Evolutionary conservation across 805 yeast species (phyloP).

Genomic region (Millerozyma acaciae): DNA sequence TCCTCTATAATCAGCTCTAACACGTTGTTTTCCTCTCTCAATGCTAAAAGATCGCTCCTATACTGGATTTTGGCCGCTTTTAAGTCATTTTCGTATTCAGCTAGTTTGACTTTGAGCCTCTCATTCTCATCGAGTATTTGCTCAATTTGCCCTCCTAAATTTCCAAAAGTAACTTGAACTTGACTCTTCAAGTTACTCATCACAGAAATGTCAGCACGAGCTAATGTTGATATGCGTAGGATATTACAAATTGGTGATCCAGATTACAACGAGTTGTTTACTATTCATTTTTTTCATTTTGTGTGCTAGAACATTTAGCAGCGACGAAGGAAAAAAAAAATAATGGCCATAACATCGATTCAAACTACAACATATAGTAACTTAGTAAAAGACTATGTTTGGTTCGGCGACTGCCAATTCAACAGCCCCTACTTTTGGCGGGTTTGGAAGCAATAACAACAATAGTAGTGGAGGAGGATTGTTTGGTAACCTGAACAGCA

Average conservation of each 20-base stretch:
- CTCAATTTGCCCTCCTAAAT: slow-evolving; percentile 1
- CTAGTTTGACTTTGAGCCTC: neutral
- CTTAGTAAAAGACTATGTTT: slow-evolving; percentile 10
- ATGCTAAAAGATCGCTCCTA: neutral
- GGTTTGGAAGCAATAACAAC: slow-evolving; percentile 9
- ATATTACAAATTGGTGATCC: too few species aligned
- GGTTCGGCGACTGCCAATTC: slow-evolving; percentile 11
- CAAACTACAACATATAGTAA: neutral
- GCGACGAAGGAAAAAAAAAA: neutral
- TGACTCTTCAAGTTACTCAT: neutral
- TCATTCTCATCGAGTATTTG: slow-evolving; percentile 1
- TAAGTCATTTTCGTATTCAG: slow-evolving; percentile 1
- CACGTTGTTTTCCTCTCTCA: neutral
- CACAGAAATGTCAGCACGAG: too few species aligned
- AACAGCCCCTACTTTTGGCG: slow-evolving; percentile 9
- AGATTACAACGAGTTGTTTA: too few species aligned
- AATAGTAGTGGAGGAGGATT: slow-evolving; percentile 6
- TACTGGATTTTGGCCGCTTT: slow-evolving; percentile 1
- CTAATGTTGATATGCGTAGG: too few species aligned
- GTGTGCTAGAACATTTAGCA: neutral
- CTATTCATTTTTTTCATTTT: too few species aligned
- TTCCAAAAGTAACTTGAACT: neutral
- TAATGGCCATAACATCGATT: neutral
- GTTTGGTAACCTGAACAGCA: slow-evolving; percentile 1
- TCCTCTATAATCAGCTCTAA: slow-evolving; percentile 2